Percentiles rank a stretch among this genome's conserved stretches.
Evolutionary conservation across 208 protist species (phyloP).

Genomic region (Naegleria fowleri): DNA sequence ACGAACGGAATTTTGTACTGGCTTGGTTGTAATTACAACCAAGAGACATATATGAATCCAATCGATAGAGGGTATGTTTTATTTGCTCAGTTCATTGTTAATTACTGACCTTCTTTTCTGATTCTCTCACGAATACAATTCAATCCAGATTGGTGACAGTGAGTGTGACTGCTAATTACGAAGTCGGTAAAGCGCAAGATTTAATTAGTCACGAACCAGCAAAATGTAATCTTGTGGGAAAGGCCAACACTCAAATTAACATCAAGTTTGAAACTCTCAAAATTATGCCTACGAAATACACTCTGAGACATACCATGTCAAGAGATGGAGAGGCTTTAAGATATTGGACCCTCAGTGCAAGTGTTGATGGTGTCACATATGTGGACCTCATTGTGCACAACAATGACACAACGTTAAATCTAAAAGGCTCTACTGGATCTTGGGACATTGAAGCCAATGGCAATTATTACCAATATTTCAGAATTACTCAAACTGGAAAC

Average conservation of each 20-base stretch:
- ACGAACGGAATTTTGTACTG: conserved; percentile 21
- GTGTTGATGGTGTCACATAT: background rate
- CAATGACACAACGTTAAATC: background rate
- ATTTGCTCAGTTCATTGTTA: background rate
- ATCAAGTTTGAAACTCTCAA: background rate
- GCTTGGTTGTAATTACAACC: background rate
- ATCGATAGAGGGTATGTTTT: background rate
- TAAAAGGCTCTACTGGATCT: background rate
- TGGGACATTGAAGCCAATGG: background rate
- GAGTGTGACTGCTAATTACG: background rate
- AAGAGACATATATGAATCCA: background rate
- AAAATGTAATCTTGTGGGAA: background rate
- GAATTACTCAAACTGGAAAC: background rate
- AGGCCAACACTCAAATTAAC: background rate
- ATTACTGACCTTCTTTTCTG: background rate
- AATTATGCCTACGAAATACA: background rate
- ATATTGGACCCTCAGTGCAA: background rate
- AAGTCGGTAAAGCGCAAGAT: background rate
- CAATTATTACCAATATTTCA: background rate
- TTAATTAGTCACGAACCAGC: background rate
- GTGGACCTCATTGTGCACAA: background rate
- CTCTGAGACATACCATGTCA: background rate
- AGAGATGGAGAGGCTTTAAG: background rate
- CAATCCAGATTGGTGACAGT: background rate
- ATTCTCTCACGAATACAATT: background rate